Base-by-base conservation (phyloP, 2,329 filamentous ascomycete species). In the Talaromyces sp. region DNA sequence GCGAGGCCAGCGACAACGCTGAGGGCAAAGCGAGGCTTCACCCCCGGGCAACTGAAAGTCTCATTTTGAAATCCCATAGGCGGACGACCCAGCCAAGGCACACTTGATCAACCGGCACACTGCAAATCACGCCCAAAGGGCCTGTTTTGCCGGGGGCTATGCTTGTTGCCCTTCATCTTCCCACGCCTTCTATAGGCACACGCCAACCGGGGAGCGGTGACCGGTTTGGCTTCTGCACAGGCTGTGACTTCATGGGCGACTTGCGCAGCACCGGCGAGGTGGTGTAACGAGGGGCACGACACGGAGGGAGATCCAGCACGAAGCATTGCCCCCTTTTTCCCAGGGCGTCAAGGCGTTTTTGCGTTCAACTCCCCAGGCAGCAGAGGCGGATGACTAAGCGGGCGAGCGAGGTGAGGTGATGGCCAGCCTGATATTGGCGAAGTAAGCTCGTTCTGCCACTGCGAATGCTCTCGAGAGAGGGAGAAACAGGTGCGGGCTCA, bases 101-200 rank as follows among this genome's bases (percentile, higher is more conserved):
- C 15, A 39, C 36, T 39, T 39, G 36, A 5, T 39, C 13, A 39
- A 39, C 36, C 36, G 36, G 36, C 4, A 15, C 2, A 39, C 2
- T 17, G 17, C 13, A n/a, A n/a, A 39, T 39, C 17, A 36, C 36
- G 36, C 36, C 36, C 15, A 39, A 39, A 39, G 5, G 7, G 36
- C 36, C 36, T 39, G 36, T 3, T 7, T n/a, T 5, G 28, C 22
- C 22, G 28, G 3, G 75, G 44, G 44, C 44, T 51, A 51, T 51
- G 44, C 25, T 51, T 51, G 9, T 27, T 13, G 19, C 25, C 19
- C 19, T 27, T 10, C 25, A 9, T 27, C 19, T 22, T 4, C 44
- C 44, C 44, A 51, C 13, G 25, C 17, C n/a, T 13, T 17, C 44
- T 51, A 17, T 15, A 19, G 44, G 4, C 42, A 28, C 32, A 39